Percentiles rank a stretch among this genome's conserved stretches.
These are phyloP conservation scores for Aspergillus niger DNA, from an alignment of 2,329 filamentous ascomycete species.

Conservation along the genomic window DNA sequence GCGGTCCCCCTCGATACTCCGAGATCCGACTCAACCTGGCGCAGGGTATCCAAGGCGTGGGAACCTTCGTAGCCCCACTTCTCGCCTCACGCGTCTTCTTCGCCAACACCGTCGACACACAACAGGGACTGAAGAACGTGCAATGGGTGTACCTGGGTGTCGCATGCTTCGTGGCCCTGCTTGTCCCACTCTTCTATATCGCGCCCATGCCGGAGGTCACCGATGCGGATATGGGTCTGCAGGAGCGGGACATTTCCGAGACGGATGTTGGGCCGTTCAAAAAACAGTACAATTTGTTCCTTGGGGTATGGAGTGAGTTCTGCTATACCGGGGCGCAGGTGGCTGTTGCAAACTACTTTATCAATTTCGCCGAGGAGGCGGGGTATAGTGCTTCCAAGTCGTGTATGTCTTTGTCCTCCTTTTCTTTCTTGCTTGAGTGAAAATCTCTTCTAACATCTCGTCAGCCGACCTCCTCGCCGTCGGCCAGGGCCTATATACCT, in stretches of 20 bases:
- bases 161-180: conserved; percentile 1
- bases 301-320: background rate
- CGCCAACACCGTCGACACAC: background rate
- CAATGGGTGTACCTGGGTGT: conserved; percentile 11
- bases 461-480: conserved; percentile 7
- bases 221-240: conserved; percentile 3
- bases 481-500: conserved; percentile 8
- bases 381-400: background rate
- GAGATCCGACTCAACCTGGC: conserved; percentile 5
- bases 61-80: background rate
- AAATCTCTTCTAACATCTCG: background rate
- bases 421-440: too few species aligned
- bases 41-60: conserved; percentile 1
- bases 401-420: background rate
- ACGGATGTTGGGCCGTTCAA: background rate
- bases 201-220: background rate
- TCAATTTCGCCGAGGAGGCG: conserved; percentile 5
- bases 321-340: conserved; percentile 8
- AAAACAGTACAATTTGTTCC: conserved; percentile 7
- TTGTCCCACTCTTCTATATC: background rate
- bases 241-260: conserved; percentile 3
- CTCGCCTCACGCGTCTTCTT: conserved; percentile 4
- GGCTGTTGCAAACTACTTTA: conserved; percentile 5
- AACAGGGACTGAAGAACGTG: conserved; percentile 11
- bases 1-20: conserved; percentile 1